Percentiles rank a stretch among this genome's conserved stretches.
Evolutionary conservation across 1,284 basidiomycete species (phyloP).

Genomic region (Golubevia sp.): DNA sequence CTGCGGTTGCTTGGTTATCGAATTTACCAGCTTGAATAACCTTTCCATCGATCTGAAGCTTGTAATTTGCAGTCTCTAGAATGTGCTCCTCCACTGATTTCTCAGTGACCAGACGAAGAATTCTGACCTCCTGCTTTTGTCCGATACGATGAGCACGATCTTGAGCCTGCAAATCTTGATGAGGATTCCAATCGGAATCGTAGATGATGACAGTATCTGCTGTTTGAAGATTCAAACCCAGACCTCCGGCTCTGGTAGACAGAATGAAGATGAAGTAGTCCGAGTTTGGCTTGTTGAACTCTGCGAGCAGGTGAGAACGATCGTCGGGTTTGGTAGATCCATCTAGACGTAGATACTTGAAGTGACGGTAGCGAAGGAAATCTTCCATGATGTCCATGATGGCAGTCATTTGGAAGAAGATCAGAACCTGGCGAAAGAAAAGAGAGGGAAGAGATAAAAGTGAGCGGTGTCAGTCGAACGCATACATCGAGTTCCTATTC

Average conservation of each 20-base stretch:
- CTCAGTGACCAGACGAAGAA: constrained; percentile 58
- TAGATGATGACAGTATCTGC: constrained; percentile 62
- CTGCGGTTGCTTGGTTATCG: constrained; percentile 59
- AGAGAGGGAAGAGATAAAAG: too few species aligned
- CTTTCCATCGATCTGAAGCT: constrained; percentile 61
- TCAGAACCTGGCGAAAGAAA: constrained; percentile 16
- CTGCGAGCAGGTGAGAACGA: constrained; percentile 44
- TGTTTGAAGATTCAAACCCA: constrained; percentile 60
- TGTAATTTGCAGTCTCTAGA: constrained; percentile 51
- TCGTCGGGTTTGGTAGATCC: constrained; percentile 61
- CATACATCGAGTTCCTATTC: neutral
- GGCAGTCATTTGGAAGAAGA: constrained; percentile 62
- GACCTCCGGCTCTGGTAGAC: constrained; percentile 60
- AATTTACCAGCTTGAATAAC: constrained; percentile 62
- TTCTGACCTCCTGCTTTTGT: constrained; percentile 61
- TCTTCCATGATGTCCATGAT: constrained; percentile 63
- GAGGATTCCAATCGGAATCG: constrained; percentile 62
- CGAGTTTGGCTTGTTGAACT: constrained; percentile 57
- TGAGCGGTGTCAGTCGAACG: neutral
- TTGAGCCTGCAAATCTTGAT: constrained; percentile 61
- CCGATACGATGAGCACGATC: constrained; percentile 62
- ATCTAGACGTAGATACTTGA: constrained; percentile 60
- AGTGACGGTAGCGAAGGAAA: constrained; percentile 54
- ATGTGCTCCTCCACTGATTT: constrained; percentile 61
- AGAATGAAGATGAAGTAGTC: constrained; percentile 60